Conservation (phyloP, 345 rosid genomes). For the Noccaea bulbosa region DNA sequence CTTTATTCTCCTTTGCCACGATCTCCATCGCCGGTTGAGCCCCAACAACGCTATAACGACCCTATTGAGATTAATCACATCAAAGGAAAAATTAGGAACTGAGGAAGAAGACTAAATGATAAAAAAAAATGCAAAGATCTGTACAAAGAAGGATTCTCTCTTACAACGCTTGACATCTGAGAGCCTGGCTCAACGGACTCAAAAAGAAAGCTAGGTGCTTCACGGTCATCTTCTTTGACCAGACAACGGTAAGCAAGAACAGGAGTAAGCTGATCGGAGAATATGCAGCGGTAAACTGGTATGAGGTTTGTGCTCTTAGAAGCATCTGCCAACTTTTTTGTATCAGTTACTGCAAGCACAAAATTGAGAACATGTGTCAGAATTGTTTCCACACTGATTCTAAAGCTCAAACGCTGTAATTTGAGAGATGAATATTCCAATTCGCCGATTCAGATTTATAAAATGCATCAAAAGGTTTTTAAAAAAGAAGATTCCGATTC, state of each 20-base stretch:
- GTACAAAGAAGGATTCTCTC: constrained; percentile 22
- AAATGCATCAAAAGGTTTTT: background rate
- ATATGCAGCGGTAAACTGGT: constrained; percentile 72
- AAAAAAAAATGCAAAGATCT: background rate
- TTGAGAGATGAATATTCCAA: background rate
- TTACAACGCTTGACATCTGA: constrained; percentile 65
- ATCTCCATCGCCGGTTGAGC: constrained; percentile 82
- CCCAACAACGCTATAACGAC: constrained; percentile 82
- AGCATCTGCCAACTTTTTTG: constrained; percentile 57
- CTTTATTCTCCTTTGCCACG: constrained; percentile 75
- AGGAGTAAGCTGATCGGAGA: constrained; percentile 89
- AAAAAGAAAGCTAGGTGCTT: constrained; percentile 86
- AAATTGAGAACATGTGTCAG: constrained; percentile 7
- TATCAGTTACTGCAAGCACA: constrained; percentile 50
- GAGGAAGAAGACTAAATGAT: background rate
- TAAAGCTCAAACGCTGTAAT: background rate
- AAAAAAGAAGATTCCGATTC: background rate
- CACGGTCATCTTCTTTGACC: constrained; percentile 82
- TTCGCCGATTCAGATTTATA: constrained; percentile 1
- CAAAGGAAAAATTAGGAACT: constrained; percentile 11
- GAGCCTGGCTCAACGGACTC: constrained; percentile 82
- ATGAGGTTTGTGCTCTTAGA: constrained; percentile 64
- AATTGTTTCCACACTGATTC: background rate
- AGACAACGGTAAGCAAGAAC: constrained; percentile 87
- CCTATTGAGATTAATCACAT: constrained; percentile 49